Conservation (phyloP, 148 eudicot species). For the Oxyria digyna region DNA sequence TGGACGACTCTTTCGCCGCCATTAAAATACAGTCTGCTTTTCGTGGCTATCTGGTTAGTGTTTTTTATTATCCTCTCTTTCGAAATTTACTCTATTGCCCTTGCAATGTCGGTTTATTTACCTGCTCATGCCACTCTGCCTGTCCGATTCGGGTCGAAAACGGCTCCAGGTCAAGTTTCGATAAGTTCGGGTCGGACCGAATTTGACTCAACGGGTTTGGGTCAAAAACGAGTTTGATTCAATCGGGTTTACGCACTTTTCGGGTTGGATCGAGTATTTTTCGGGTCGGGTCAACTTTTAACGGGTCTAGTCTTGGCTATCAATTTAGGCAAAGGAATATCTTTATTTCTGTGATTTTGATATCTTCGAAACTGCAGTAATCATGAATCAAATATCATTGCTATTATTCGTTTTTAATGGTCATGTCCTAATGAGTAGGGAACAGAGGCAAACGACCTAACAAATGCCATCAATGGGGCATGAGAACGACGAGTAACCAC, state of each 20-base stretch:
- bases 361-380: too few relatives aligned
- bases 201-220: too few relatives aligned
- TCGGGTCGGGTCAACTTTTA: too few relatives aligned
- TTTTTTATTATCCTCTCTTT: not conserved
- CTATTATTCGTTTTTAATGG: not conserved
- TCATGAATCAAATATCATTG: too few relatives aligned
- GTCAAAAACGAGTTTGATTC: too few relatives aligned
- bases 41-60: constrained; percentile 85
- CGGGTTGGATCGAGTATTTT: too few relatives aligned
- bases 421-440: not conserved
- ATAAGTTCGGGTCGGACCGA: too few relatives aligned
- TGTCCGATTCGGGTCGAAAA: not conserved
- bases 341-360: not conserved
- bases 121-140: not conserved
- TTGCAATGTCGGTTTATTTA: not conserved
- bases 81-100: not conserved
- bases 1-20: constrained; percentile 39
- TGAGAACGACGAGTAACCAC: constrained; percentile 4
- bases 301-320: too few relatives aligned
- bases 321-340: not conserved
- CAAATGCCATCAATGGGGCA: not conserved
- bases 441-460: not conserved
- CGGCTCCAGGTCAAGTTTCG: not conserved
- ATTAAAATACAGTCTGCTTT: constrained; percentile 87
- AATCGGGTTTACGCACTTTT: too few relatives aligned